phyloP scores from a whole-genome alignment of 148 eudicot species.

The Silene latifolia region DNA sequence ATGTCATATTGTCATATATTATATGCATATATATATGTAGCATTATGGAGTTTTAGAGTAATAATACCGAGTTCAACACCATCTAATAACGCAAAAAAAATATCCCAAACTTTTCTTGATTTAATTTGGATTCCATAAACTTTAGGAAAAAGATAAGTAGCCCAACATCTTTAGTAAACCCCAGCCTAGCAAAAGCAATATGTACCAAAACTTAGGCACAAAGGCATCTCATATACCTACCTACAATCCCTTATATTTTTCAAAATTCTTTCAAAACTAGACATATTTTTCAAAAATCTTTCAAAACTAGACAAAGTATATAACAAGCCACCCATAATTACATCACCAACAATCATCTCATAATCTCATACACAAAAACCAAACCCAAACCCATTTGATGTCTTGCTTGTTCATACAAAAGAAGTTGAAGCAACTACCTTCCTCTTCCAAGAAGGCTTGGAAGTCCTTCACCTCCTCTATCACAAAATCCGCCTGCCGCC shows the following conservation, averaged over 20 bases:
- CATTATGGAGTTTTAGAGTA: too few relatives aligned
- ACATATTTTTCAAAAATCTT: conserved; percentile 1
- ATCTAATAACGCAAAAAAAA: too few relatives aligned
- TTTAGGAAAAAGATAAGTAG: too few relatives aligned
- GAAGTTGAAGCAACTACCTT: conserved; percentile 40
- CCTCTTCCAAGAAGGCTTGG: conserved; percentile 50
- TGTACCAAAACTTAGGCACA: conserved; percentile 22
- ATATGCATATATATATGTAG: too few relatives aligned
- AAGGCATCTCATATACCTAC: conserved; percentile 2
- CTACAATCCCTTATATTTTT: not conserved
- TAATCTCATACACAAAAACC: not conserved
- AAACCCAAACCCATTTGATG: conserved; percentile 21
- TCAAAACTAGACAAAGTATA: not conserved
- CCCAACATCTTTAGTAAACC: conserved; percentile 13
- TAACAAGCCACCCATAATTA: not conserved
- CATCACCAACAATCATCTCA: not conserved
- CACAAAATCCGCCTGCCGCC: conserved; percentile 20
- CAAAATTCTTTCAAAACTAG: not conserved
- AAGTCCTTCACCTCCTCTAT: conserved; percentile 41
- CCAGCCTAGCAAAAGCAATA: conserved; percentile 25
- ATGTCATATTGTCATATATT: too few relatives aligned
- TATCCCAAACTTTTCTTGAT: too few relatives aligned
- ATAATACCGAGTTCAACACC: too few relatives aligned
- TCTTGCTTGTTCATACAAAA: conserved; percentile 42
- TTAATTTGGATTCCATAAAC: too few relatives aligned